Conservation (phyloP, 192 early-diverging fungal genomes). For the Coemansia pectinata region DNA sequence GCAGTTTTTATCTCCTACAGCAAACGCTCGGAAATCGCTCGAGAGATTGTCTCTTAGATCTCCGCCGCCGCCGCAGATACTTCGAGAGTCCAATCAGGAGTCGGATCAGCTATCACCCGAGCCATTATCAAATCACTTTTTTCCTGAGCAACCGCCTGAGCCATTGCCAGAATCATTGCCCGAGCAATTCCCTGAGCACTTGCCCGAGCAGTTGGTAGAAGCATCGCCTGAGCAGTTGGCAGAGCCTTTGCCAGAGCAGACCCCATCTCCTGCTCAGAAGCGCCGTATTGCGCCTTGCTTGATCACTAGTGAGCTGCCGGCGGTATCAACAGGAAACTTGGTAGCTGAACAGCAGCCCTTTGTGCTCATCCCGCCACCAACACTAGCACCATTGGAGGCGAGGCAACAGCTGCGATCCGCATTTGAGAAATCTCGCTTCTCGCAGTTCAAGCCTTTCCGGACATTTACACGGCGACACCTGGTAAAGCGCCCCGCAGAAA, state of each 20-base stretch:
- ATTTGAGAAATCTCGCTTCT: not conserved
- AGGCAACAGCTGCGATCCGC: not conserved
- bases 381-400: not conserved
- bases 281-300: slow-evolving; percentile 19
- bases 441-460: not conserved
- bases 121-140: too few species aligned
- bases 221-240: not conserved
- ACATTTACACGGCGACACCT: not conserved
- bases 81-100: not conserved
- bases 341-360: not conserved
- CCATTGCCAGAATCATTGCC: too few species aligned
- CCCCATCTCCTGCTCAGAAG: not conserved
- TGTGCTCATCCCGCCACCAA: not conserved
- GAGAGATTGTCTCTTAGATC: not conserved
- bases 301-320: slow-evolving; percentile 9
- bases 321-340: slow-evolving; percentile 12
- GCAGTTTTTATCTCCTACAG: not conserved
- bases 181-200: too few species aligned
- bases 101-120: too few species aligned
- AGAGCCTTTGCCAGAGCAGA: not conserved
- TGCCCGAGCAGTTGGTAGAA: not conserved
- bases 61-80: not conserved
- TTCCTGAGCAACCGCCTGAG: too few species aligned
- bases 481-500: not conserved
- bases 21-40: not conserved